Percentiles rank a stretch among this genome's conserved stretches.
phyloP scores from a whole-genome alignment of 345 rosid species.

The Anacardium occidentale region DNA sequence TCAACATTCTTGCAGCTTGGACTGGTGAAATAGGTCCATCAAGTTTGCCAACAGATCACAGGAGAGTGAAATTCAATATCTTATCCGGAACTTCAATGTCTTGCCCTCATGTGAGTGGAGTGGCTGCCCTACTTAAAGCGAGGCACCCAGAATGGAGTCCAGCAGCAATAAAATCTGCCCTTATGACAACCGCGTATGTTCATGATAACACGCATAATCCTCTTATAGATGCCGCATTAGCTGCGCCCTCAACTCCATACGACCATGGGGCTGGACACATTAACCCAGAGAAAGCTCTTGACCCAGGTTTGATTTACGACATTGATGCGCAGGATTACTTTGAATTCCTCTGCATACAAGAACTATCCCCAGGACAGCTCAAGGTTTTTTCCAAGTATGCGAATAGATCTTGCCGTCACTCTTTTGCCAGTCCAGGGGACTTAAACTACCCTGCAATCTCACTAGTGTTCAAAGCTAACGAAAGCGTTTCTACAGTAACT shows the following conservation, averaged over 20 bases:
- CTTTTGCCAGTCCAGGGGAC: constrained; percentile 57
- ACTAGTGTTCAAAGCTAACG: constrained; percentile 57
- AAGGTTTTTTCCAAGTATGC: constrained; percentile 64
- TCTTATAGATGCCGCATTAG: constrained; percentile 56
- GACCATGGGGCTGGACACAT: constrained; percentile 93
- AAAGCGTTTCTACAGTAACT: constrained; percentile 34
- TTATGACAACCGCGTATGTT: constrained; percentile 92
- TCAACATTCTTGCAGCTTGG: constrained; percentile 82
- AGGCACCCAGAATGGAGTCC: constrained; percentile 95
- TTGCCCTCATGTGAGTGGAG: constrained; percentile 93
- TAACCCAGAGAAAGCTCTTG: constrained; percentile 67
- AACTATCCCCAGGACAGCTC: constrained; percentile 52
- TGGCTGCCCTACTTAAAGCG: constrained; percentile 83
- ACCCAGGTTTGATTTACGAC: constrained; percentile 87
- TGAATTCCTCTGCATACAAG: constrained; percentile 84
- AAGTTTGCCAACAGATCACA: constrained; percentile 61
- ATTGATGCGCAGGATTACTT: constrained; percentile 73
- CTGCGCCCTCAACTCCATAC: constrained; percentile 55
- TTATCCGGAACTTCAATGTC: constrained; percentile 95
- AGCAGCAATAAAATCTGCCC: constrained; percentile 85
- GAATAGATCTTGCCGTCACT: constrained; percentile 61
- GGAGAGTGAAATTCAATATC: constrained; percentile 75
- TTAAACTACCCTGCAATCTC: constrained; percentile 92
- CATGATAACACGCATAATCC: constrained; percentile 69
- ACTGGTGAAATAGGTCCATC: constrained; percentile 68